phyloP scores from a whole-genome alignment of 2,329 filamentous ascomycete genomes.

The Lasiodiplodia hormozganensis region DNA sequence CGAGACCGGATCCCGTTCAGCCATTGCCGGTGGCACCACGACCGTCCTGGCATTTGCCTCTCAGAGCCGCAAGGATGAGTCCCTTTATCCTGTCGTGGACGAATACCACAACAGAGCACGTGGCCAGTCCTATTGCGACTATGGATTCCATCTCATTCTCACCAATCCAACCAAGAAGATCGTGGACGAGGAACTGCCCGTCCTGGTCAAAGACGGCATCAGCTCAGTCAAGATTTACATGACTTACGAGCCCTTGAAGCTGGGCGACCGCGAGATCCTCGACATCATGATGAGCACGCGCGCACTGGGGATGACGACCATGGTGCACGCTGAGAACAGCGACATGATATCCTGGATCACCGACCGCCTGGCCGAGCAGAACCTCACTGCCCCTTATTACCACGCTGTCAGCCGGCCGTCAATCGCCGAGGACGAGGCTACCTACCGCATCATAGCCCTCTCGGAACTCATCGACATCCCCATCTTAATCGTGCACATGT shows the following conservation, averaged over 20 bases:
- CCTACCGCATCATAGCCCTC: constrained; percentile 58
- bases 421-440: constrained; percentile 48
- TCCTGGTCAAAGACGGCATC: constrained; percentile 52
- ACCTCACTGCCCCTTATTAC: constrained; percentile 53
- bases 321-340: constrained; percentile 59
- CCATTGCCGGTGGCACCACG: constrained; percentile 65
- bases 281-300: constrained; percentile 58
- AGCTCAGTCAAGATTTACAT: constrained; percentile 61
- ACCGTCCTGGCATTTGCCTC: constrained; percentile 65
- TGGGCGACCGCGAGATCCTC: constrained; percentile 54
- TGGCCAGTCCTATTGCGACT: constrained; percentile 61
- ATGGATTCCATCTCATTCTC: constrained; percentile 62
- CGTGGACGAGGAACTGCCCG: constrained; percentile 51
- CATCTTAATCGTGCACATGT: constrained; percentile 62
- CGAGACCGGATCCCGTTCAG: constrained; percentile 60
- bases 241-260: constrained; percentile 58
- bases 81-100: constrained; percentile 54
- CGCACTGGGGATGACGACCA: constrained; percentile 54
- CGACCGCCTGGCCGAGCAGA: constrained; percentile 44
- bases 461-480: constrained; percentile 59
- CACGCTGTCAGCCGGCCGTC: constrained; percentile 44
- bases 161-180: constrained; percentile 53
- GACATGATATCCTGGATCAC: constrained; percentile 60
- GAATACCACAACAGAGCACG: constrained; percentile 56
- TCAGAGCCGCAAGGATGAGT: constrained; percentile 56